These are phyloP conservation scores for Fusarium sp. DNA, from an alignment of 2,329 filamentous ascomycete species.

Conservation along the genomic window DNA sequence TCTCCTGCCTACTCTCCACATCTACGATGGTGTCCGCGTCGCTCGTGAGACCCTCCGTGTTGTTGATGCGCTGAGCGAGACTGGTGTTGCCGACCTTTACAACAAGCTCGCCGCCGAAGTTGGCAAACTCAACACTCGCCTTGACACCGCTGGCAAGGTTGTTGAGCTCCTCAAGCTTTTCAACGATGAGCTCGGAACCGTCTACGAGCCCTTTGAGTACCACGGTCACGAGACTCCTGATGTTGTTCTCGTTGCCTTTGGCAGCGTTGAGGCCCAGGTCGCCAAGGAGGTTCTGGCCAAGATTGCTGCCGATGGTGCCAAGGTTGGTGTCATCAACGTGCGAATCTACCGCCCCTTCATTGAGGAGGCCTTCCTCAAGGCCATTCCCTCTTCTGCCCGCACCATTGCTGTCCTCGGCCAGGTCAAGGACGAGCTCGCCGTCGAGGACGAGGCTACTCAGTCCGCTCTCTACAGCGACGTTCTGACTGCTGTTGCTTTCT, in stretches of 20 bases:
- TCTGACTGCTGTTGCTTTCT: slow-evolving; percentile 84
- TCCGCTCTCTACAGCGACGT: slow-evolving; percentile 95
- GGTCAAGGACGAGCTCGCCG: slow-evolving; percentile 77
- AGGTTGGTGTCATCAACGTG: slow-evolving; percentile 89
- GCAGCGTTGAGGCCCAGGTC: slow-evolving; percentile 88
- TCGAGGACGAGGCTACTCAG: slow-evolving; percentile 78
- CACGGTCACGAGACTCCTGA: slow-evolving; percentile 83
- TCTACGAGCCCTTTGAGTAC: slow-evolving; percentile 95
- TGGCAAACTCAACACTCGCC: slow-evolving; percentile 73
- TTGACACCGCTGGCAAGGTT: slow-evolving; percentile 78
- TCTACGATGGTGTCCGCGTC: slow-evolving; percentile 87
- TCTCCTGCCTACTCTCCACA: slow-evolving; percentile 83
- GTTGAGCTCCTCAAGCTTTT: slow-evolving; percentile 76
- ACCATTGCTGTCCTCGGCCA: slow-evolving; percentile 90
- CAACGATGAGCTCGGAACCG: slow-evolving; percentile 92
- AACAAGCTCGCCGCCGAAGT: slow-evolving; percentile 71
- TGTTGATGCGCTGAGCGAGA: slow-evolving; percentile 81
- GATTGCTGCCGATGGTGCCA: slow-evolving; percentile 77
- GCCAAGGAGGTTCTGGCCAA: slow-evolving; percentile 82
- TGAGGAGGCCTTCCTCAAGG: slow-evolving; percentile 90
- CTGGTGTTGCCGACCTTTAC: slow-evolving; percentile 75
- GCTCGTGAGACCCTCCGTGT: slow-evolving; percentile 84
- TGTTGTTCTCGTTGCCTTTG: slow-evolving; percentile 89
- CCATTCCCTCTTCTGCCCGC: slow-evolving; percentile 78
- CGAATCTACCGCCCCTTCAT: slow-evolving; percentile 95